Conservation (phyloP, 148 eudicot species). For the Selenicereus undatus region DNA sequence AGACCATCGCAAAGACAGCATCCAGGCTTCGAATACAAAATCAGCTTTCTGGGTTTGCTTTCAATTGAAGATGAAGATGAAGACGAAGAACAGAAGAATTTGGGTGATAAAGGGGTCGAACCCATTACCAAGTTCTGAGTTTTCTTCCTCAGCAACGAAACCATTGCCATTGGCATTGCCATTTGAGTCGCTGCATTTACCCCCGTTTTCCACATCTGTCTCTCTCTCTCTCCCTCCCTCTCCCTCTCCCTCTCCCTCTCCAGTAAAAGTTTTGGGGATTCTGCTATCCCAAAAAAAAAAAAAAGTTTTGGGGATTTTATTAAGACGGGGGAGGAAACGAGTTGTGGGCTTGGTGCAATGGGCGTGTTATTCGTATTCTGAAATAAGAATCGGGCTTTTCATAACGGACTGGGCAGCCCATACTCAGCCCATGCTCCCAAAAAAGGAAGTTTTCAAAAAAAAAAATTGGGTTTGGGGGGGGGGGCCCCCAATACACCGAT, state of each 20-base stretch:
- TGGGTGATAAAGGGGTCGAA: conserved; percentile 17
- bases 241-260: background rate
- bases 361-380: background rate
- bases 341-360: background rate
- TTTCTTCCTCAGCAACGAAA: conserved; percentile 11
- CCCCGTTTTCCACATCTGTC: conserved; percentile 17
- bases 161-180: conserved; percentile 11
- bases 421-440: too few relatives aligned
- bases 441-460: too few relatives aligned
- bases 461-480: too few relatives aligned
- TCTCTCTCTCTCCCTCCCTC: background rate
- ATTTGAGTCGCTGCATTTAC: conserved; percentile 14
- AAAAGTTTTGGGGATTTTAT: too few relatives aligned
- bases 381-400: too few relatives aligned
- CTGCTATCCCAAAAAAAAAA: too few relatives aligned
- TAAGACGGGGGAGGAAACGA: background rate
- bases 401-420: too few relatives aligned
- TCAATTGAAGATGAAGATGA: conserved; percentile 30
- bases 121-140: background rate
- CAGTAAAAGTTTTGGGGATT: background rate
- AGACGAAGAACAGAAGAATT: conserved; percentile 32
- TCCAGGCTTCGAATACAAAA: conserved; percentile 83
- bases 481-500: too few relatives aligned
- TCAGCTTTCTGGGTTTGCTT: conserved; percentile 40
- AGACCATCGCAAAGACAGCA: conserved; percentile 97